Evolutionary conservation across 2,329 filamentous ascomycete genomes (phyloP).

Genomic region (Paecilomyces sp.): DNA sequence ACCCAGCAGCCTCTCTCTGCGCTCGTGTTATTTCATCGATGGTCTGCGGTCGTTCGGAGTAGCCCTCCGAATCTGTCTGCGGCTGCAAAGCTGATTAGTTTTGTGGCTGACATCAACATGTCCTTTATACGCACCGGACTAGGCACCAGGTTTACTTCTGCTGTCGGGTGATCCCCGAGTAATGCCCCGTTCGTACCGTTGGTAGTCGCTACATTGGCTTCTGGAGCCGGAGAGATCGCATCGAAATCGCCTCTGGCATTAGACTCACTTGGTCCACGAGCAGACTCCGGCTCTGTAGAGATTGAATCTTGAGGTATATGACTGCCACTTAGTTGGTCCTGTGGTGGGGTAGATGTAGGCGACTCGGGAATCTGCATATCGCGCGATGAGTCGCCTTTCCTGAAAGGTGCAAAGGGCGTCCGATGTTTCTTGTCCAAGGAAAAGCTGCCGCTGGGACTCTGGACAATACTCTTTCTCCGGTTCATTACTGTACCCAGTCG

Average conservation of each 20-base stretch:
- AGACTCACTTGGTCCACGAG: conserved; percentile 19
- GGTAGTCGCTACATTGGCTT: conserved; percentile 11
- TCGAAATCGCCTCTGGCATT: conserved; percentile 15
- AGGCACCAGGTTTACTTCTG: conserved; percentile 13
- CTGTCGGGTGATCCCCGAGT: conserved; percentile 8
- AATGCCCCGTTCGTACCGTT: conserved; percentile 20
- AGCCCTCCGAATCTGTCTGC: conserved; percentile 34
- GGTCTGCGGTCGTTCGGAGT: conserved; percentile 30
- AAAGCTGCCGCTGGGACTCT: conserved; percentile 21
- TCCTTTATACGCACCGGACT: conserved; percentile 14
- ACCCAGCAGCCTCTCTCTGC: conserved; percentile 38
- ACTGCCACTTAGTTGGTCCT: conserved; percentile 25
- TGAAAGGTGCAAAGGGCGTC: conserved; percentile 36
- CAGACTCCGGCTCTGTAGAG: conserved; percentile 9
- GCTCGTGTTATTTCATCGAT: conserved; percentile 38
- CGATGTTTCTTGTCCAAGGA: conserved; percentile 35
- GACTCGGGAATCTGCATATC: conserved; percentile 31
- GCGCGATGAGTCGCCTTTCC: conserved; percentile 31
- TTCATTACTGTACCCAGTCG: conserved; percentile 43
- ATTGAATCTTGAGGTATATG: conserved; percentile 16
- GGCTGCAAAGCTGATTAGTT: conserved; percentile 13
- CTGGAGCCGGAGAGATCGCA: conserved; percentile 12
- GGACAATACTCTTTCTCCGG: conserved; percentile 36
- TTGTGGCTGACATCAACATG: neutral
- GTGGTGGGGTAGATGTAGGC: conserved; percentile 15